These are phyloP conservation scores for Botrytis hyacinthi DNA, from an alignment of 2,329 filamentous ascomycete genomes.

Conservation along the genomic window DNA sequence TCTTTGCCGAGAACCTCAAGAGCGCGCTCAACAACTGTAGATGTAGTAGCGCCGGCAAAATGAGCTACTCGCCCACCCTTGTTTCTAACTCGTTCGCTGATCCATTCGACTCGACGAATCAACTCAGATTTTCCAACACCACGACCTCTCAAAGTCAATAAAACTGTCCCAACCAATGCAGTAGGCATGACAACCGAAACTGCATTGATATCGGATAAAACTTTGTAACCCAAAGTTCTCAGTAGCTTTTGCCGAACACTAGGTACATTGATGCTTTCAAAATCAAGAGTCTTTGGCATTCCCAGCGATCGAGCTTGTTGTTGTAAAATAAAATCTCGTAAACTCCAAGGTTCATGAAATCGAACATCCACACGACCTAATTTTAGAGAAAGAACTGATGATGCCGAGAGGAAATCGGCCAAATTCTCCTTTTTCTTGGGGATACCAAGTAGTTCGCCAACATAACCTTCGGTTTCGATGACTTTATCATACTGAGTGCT, in stretches of 20 bases:
- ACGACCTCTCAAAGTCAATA: conserved; percentile 85
- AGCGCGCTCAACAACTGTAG: conserved; percentile 81
- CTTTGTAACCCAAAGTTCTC: conserved; percentile 85
- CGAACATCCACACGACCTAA: conserved; percentile 91
- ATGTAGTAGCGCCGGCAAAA: conserved; percentile 77
- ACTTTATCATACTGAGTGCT: conserved; percentile 99
- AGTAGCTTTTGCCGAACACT: conserved; percentile 61
- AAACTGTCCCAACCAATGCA: conserved; percentile 87
- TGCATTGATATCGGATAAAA: conserved; percentile 89
- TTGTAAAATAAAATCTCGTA: conserved; percentile 75
- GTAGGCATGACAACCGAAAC: conserved; percentile 99
- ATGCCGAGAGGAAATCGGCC: conserved; percentile 79
- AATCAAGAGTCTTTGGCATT: conserved; percentile 48
- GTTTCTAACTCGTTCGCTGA: conserved; percentile 73
- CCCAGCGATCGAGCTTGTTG: conserved; percentile 61
- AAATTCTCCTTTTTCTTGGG: conserved; percentile 96
- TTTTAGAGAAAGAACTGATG: conserved; percentile 82
- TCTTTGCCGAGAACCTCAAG: conserved; percentile 89
- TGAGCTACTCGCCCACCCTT: conserved; percentile 93
- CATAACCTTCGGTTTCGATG: conserved; percentile 95
- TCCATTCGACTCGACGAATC: conserved; percentile 84
- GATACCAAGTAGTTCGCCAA: conserved; percentile 87
- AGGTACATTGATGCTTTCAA: conserved; percentile 45
- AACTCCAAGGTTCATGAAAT: conserved; percentile 94
- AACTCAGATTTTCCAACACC: conserved; percentile 88